These are phyloP conservation scores for Annulohypoxylon bovei DNA, from an alignment of 495 filamentous ascomycete species.

Conservation along the genomic window DNA sequence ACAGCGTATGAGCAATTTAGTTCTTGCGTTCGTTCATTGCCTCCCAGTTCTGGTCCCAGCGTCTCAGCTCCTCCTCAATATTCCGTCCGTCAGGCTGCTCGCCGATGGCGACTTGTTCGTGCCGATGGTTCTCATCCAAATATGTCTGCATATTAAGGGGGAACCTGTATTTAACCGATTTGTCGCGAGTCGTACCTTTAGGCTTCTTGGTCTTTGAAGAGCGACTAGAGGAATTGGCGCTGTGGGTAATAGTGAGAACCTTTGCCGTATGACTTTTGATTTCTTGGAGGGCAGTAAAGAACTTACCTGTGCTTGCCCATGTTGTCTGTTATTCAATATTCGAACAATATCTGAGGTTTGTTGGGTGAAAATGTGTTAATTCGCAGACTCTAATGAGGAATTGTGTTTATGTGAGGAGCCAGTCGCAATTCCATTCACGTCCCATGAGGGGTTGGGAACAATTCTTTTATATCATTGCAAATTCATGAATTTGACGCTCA, in stretches of 20 bases:
- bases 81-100: background rate
- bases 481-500: background rate
- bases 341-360: too few relatives aligned
- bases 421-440: background rate
- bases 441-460: background rate
- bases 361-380: background rate
- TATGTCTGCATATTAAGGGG: conserved; percentile 8
- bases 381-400: background rate
- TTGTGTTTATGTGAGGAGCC: background rate
- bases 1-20: background rate
- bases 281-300: background rate
- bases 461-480: background rate
- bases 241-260: conserved; percentile 2
- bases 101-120: conserved; percentile 25
- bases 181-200: background rate
- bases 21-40: conserved; percentile 1
- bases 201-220: conserved; percentile 8
- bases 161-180: background rate
- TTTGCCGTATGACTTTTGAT: background rate
- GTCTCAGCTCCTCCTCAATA: background rate
- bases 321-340: background rate
- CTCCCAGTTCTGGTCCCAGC: conserved; percentile 16
- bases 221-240: background rate
- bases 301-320: conserved; percentile 23
- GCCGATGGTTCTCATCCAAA: background rate